A percentile compares a stretch with the other conserved stretches of the same genome.
Evolutionary conservation across 257 asterid species (phyloP).

Genomic region (Primulina eburnea): DNA sequence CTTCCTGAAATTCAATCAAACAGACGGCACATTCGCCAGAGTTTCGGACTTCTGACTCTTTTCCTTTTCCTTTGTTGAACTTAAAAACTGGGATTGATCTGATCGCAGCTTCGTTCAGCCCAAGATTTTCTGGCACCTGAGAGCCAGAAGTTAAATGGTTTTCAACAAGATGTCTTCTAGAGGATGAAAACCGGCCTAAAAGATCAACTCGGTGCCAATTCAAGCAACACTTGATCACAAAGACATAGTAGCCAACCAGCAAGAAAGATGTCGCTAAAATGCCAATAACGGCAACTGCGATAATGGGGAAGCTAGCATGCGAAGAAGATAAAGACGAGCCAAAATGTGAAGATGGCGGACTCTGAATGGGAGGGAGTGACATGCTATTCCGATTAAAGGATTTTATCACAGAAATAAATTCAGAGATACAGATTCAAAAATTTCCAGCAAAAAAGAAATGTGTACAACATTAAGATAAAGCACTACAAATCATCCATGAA

Average conservation of each 20-base stretch:
- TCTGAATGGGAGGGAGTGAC: constrained; percentile 21
- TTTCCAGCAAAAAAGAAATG: background rate
- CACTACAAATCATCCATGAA: constrained; percentile 22
- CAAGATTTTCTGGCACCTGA: constrained; percentile 46
- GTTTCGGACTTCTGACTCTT: background rate
- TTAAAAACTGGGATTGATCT: constrained; percentile 60
- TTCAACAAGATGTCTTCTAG: constrained; percentile 39
- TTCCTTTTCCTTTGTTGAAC: constrained; percentile 36
- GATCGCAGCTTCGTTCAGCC: constrained; percentile 65
- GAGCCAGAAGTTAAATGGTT: constrained; percentile 33
- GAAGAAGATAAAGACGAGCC: constrained; percentile 31
- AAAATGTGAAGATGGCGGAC: background rate
- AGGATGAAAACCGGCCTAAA: constrained; percentile 53
- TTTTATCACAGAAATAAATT: background rate
- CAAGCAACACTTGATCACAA: constrained; percentile 84
- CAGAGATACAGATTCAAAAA: background rate
- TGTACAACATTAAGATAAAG: too few species aligned
- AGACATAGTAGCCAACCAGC: constrained; percentile 80
- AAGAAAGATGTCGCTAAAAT: constrained; percentile 73
- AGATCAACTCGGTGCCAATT: constrained; percentile 81
- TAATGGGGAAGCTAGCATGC: constrained; percentile 67
- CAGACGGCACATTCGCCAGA: constrained; percentile 74
- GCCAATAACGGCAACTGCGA: constrained; percentile 85
- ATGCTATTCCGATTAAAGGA: too few species aligned
- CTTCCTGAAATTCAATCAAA: constrained; percentile 66